Evolutionary conservation across 495 filamentous ascomycete genomes (phyloP), one percentile per base, ranked within the genome.

Genomic region (Daldinia bambusicola): DNA sequence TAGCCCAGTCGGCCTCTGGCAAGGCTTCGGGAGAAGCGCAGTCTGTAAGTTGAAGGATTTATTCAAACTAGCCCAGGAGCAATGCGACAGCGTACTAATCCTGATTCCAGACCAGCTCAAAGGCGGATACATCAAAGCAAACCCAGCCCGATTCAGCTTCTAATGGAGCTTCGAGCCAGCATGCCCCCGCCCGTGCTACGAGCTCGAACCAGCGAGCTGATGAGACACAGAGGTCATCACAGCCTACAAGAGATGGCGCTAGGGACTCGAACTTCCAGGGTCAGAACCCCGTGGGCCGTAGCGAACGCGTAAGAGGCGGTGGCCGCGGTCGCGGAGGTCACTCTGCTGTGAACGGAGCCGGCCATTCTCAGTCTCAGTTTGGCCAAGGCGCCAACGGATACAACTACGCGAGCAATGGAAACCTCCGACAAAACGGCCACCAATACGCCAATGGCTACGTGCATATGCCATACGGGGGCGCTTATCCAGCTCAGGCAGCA

Each of bases 371-470:
- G 6, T 60, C 74, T 30, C 75, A 76, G 16, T 71, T 72, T 34
- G 13, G 60, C 22, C 75, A 74, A 50, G 57, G 36, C 13, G 12
- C 58, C 60, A 51, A 37, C 40, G 55, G 58, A 12, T 76, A 74
- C 31, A 64, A 48, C 20, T 77, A 72, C 37, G n/a, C 65, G 18
- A 5, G 50, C 26, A 70, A 63, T 31, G 43, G 79, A 43, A 69
- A 86, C 58, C 67, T 82, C 32, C 86, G 86, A 20, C 86, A 87
- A 20, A 85, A 85, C 32, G 76, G 83, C 71, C 79, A 83, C 13
- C 80, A 78, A 40, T 80, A 83, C 12, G 75, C 57, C 5, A 22
- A 75, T 4, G 55, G 76, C 13, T 81, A 77, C 55, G 40, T 62
- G 40, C 74, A 66, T 36, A 77, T 78, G 51, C 62, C 79, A 5